A percentile compares a stretch with the other conserved stretches of the same genome.
Evolutionary conservation across 106 monocot species (phyloP).

Genomic region (Phalaenopsis equestris): DNA sequence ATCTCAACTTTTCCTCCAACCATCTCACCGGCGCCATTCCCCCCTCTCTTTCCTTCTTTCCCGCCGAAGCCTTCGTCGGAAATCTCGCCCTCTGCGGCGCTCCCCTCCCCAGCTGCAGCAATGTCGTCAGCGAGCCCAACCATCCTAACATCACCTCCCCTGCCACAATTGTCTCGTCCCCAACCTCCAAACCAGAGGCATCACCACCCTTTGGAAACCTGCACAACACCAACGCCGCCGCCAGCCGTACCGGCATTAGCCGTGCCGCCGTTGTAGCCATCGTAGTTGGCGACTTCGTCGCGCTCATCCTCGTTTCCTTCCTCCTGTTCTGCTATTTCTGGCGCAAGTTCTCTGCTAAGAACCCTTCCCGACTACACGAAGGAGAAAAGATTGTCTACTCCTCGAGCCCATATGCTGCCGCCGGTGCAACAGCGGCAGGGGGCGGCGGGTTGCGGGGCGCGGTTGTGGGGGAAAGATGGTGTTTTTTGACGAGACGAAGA

Average conservation of each 20-base stretch:
- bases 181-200: slow-evolving; percentile 37
- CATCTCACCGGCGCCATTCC: slow-evolving; percentile 54
- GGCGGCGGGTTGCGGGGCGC: not conserved
- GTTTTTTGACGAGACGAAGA: slow-evolving; percentile 43
- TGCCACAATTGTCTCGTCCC: slow-evolving; percentile 37
- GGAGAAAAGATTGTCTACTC: slow-evolving; percentile 81
- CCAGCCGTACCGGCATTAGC: slow-evolving; percentile 36
- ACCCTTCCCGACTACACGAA: slow-evolving; percentile 40
- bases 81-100: slow-evolving; percentile 65
- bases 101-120: slow-evolving; percentile 34
- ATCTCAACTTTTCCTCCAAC: slow-evolving; percentile 65
- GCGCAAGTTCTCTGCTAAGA: slow-evolving; percentile 42
- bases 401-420: slow-evolving; percentile 41
- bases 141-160: slow-evolving; percentile 10
- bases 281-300: slow-evolving; percentile 63
- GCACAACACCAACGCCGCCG: not conserved
- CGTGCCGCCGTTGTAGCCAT: slow-evolving; percentile 48
- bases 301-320: slow-evolving; percentile 41
- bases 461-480: slow-evolving; percentile 74
- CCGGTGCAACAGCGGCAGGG: not conserved
- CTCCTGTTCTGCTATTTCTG: slow-evolving; percentile 90
- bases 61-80: slow-evolving; percentile 29
- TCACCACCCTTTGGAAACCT: not conserved
- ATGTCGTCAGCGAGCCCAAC: slow-evolving; percentile 29
- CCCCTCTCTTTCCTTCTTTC: slow-evolving; percentile 33